Conservation (phyloP, 1,139 yeast genomes). For the Sugiyamaella grinbergsii region DNA sequence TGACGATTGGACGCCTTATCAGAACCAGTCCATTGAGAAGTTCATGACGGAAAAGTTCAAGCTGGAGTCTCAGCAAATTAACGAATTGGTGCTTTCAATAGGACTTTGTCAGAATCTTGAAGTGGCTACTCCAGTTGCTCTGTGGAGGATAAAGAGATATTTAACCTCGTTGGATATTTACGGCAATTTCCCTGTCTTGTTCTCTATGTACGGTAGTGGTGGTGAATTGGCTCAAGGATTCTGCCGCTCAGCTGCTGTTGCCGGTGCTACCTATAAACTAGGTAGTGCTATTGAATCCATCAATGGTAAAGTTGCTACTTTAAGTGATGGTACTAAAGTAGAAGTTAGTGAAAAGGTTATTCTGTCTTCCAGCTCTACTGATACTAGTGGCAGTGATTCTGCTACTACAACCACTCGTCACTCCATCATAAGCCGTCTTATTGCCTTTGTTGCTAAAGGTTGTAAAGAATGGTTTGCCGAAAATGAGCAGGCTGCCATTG, state of each 20-base stretch:
- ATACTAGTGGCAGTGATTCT: constrained; percentile 15
- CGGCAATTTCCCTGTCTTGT: constrained; percentile 91
- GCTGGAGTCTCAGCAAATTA: constrained; percentile 70
- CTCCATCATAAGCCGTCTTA: constrained; percentile 64
- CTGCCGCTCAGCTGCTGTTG: constrained; percentile 97
- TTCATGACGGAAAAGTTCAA: constrained; percentile 67
- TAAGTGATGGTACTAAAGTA: constrained; percentile 75
- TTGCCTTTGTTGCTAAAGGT: constrained; percentile 80
- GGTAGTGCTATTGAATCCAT: constrained; percentile 50
- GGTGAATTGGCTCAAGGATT: constrained; percentile 97
- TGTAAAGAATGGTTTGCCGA: constrained; percentile 92
- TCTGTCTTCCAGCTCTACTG: constrained; percentile 32
- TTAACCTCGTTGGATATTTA: constrained; percentile 85
- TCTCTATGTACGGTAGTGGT: constrained; percentile 92
- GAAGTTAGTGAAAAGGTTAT: constrained; percentile 76
- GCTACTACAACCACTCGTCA: constrained; percentile 32
- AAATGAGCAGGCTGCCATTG: constrained; percentile 79
- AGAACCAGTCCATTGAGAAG: constrained; percentile 56
- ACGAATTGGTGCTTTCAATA: constrained; percentile 81
- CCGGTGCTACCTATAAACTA: constrained; percentile 90
- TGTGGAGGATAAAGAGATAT: constrained; percentile 80
- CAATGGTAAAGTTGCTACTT: constrained; percentile 72
- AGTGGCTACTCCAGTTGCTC: constrained; percentile 70
- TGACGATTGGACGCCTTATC: constrained; percentile 57
- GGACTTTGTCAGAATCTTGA: constrained; percentile 69